These are phyloP conservation scores for Prototheca stagnorum DNA, from an alignment of 163 green algal species.

Conservation along the genomic window DNA sequence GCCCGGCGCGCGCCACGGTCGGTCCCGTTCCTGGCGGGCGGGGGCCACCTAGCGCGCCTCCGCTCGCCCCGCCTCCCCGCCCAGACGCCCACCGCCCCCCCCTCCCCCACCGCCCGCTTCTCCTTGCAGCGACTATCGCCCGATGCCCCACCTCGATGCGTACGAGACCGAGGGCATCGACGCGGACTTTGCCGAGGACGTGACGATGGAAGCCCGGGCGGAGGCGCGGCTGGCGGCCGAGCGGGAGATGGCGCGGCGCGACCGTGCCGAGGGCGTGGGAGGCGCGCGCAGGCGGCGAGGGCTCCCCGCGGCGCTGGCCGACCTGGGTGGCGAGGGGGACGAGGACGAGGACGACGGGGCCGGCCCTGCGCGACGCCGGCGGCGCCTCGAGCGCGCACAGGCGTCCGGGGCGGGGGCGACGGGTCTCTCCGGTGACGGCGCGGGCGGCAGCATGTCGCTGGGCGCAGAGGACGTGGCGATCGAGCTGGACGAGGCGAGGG, in stretches of 20 bases:
- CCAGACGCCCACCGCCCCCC: no score
- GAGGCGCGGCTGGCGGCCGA: slow-evolving; percentile 43
- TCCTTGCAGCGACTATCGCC: slow-evolving; percentile 69
- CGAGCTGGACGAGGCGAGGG: slow-evolving; percentile 42
- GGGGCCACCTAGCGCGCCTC: no score
- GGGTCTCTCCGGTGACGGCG: neutral
- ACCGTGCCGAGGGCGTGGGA: slow-evolving; percentile 28
- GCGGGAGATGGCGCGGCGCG: slow-evolving; percentile 41
- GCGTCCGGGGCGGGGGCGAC: slow-evolving; percentile 1
- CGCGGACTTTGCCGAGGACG: slow-evolving; percentile 44
- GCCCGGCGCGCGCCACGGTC: no score
- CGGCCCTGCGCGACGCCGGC: slow-evolving; percentile 21
- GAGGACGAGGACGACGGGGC: slow-evolving; percentile 23
- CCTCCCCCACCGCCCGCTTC: neutral
- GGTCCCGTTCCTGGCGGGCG: no score
- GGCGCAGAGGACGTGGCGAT: slow-evolving; percentile 33
- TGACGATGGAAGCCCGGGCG: slow-evolving; percentile 40
- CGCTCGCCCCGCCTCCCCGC: no score
- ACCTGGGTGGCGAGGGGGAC: no score
- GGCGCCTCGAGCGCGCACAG: slow-evolving; percentile 34
- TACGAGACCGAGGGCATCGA: slow-evolving; percentile 71
- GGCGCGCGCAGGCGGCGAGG: slow-evolving; percentile 9
- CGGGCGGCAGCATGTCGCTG: neutral
- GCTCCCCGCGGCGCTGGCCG: slow-evolving; percentile 37
- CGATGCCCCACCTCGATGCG: slow-evolving; percentile 61